Conservation (phyloP, 2,329 filamentous ascomycete species). For the Simplicillium aogashimaense region DNA sequence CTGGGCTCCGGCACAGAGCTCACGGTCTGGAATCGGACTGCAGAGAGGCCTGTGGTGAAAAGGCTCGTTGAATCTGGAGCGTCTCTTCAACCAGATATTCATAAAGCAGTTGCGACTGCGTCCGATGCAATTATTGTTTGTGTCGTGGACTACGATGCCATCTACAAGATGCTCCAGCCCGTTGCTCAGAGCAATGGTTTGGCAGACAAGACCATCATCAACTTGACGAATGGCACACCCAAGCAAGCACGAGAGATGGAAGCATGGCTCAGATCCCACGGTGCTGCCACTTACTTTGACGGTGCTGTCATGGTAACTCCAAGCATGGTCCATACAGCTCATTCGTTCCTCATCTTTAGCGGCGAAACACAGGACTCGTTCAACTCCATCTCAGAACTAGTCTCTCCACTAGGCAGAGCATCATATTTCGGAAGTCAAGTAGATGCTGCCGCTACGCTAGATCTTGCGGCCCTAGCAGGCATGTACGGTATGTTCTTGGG, state of each 20-base stretch:
- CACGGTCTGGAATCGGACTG: slow-evolving; percentile 15
- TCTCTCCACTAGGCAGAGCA: slow-evolving; percentile 11
- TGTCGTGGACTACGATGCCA: slow-evolving; percentile 14
- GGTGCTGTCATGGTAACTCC: slow-evolving; percentile 19
- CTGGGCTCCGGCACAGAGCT: slow-evolving; percentile 11
- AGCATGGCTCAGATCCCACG: slow-evolving; percentile 6
- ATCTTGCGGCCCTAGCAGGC: slow-evolving; percentile 14
- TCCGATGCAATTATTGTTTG: slow-evolving; percentile 13
- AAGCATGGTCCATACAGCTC: slow-evolving; percentile 13
- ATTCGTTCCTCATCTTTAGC: slow-evolving; percentile 12
- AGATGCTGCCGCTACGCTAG: slow-evolving; percentile 12
- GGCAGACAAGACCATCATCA: slow-evolving; percentile 15
- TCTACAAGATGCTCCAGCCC: slow-evolving; percentile 6
- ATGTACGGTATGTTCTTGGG: slow-evolving; percentile 19
- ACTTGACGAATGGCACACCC: slow-evolving; percentile 18
- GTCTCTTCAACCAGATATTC: slow-evolving; percentile 7
- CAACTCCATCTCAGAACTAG: slow-evolving; percentile 1
- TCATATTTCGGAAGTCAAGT: slow-evolving; percentile 11
- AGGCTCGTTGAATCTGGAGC: slow-evolving; percentile 8
- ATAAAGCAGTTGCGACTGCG: slow-evolving; percentile 8
- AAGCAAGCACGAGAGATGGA: slow-evolving; percentile 11
- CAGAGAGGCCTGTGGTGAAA: slow-evolving; percentile 8
- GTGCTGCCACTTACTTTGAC: slow-evolving; percentile 13
- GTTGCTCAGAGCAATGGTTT: slow-evolving; percentile 3
- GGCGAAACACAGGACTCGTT: slow-evolving; percentile 11